Evolutionary conservation across 2,329 filamentous ascomycete species (phyloP).

Genomic region (Aspergillus aculeatus): DNA sequence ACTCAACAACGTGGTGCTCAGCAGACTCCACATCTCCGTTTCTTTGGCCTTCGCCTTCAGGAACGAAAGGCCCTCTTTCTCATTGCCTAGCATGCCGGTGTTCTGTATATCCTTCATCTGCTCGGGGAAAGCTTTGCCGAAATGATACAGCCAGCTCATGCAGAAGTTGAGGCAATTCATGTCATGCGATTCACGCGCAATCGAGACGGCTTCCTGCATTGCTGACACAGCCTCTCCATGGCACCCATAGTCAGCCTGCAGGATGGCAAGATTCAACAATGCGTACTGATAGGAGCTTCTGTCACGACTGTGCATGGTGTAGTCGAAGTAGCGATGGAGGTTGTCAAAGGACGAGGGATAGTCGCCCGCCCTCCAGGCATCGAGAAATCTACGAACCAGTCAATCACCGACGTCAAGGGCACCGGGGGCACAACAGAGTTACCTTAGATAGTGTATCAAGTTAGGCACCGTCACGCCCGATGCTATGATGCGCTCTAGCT

Average conservation of each 20-base stretch:
- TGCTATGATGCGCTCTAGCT: slow-evolving; percentile 67
- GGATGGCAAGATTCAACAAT: slow-evolving; percentile 84
- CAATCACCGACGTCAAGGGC: slow-evolving; percentile 4
- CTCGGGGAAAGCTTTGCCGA: slow-evolving; percentile 78
- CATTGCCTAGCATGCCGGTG: slow-evolving; percentile 71
- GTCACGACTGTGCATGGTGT: slow-evolving; percentile 83
- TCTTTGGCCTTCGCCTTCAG: slow-evolving; percentile 84
- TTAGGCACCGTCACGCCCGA: slow-evolving; percentile 69
- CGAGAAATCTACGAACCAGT: slow-evolving; percentile 66
- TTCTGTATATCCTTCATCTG: slow-evolving; percentile 70
- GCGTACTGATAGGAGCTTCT: slow-evolving; percentile 92
- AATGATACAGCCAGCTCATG: slow-evolving; percentile 93
- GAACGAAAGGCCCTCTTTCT: slow-evolving; percentile 78
- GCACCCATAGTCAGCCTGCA: slow-evolving; percentile 94
- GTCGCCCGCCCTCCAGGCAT: slow-evolving; percentile 88
- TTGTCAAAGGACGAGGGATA: slow-evolving; percentile 87
- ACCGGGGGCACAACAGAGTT: slow-evolving; percentile 16
- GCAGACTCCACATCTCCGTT: slow-evolving; percentile 77
- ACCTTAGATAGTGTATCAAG: slow-evolving; percentile 73
- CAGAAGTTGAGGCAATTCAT: slow-evolving; percentile 91
- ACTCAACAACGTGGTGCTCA: slow-evolving; percentile 78
- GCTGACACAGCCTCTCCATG: slow-evolving; percentile 85
- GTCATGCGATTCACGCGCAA: slow-evolving; percentile 91
- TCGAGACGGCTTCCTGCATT: slow-evolving; percentile 92
- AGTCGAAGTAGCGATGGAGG: slow-evolving; percentile 94